phyloP scores from a whole-genome alignment of 2,329 filamentous ascomycete species.

The Pseudonectria foliicola region DNA sequence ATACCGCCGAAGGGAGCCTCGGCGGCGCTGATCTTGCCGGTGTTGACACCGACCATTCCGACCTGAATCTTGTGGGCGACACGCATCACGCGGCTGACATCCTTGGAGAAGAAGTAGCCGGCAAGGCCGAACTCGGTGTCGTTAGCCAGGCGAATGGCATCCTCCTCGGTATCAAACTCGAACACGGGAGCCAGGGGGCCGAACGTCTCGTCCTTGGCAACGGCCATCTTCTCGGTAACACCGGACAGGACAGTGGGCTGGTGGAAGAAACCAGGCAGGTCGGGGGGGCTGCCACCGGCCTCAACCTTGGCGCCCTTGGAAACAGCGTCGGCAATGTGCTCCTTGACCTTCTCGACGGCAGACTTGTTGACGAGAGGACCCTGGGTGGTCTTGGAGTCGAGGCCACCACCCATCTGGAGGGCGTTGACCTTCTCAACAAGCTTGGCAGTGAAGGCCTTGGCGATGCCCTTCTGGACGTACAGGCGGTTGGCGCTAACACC shows the following conservation, averaged over 20 bases:
- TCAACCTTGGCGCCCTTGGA: slow-evolving; percentile 53
- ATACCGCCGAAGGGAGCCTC: slow-evolving; percentile 29
- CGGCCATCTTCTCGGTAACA: slow-evolving; percentile 23
- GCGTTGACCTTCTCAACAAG: slow-evolving; percentile 23
- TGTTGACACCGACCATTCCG: slow-evolving; percentile 56
- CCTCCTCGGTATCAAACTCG: slow-evolving; percentile 30
- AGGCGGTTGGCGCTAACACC: slow-evolving; percentile 29
- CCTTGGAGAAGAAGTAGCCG: slow-evolving; percentile 28
- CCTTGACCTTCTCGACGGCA: slow-evolving; percentile 53
- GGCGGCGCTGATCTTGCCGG: slow-evolving; percentile 26
- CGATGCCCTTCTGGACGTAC: slow-evolving; percentile 27
- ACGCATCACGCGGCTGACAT: slow-evolving; percentile 32
- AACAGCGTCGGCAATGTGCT: slow-evolving; percentile 55
- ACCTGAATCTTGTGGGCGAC: slow-evolving; percentile 50
- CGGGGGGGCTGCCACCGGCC: slow-evolving; percentile 54
- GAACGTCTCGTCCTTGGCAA: slow-evolving; percentile 26
- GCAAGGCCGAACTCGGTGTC: slow-evolving; percentile 32
- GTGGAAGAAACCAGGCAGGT: slow-evolving; percentile 59
- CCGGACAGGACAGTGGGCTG: slow-evolving; percentile 65
- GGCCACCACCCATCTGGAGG: slow-evolving; percentile 22
- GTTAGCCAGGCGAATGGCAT: slow-evolving; percentile 32
- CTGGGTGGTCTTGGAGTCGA: slow-evolving; percentile 19
- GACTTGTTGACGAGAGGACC: slow-evolving; percentile 54
- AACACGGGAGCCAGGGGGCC: slow-evolving; percentile 24
- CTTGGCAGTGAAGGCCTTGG: slow-evolving; percentile 22